A percentile compares a stretch with the other conserved stretches of the same genome.
These are phyloP conservation scores for Chaetomium globosum DNA, from an alignment of 2,329 filamentous ascomycete species.

Conservation along the genomic window DNA sequence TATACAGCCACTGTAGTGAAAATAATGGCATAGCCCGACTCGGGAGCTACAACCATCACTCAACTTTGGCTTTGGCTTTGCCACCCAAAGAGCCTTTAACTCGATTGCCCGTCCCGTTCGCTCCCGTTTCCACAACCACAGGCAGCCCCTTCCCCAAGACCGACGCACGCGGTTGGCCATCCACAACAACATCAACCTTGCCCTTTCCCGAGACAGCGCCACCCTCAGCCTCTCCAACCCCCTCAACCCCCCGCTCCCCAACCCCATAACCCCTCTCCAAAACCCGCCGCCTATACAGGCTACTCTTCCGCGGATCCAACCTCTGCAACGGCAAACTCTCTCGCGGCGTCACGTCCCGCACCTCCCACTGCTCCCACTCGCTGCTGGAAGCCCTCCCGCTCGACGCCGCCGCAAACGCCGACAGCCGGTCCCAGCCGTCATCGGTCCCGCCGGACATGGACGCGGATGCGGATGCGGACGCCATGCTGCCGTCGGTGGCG, in stretches of 20 bases:
- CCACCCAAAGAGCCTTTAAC: background rate
- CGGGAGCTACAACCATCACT: background rate
- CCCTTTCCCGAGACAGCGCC: background rate
- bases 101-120: background rate
- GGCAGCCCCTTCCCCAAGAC: background rate
- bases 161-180: background rate
- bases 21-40: background rate
- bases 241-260: background rate
- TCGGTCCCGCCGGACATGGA: too few species aligned
- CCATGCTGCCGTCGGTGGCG: too few species aligned
- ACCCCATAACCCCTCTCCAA: background rate
- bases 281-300: background rate
- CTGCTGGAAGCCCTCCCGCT: background rate
- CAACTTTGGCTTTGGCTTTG: background rate
- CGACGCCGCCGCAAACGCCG: too few species aligned
- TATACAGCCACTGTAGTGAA: background rate
- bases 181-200: background rate
- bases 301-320: background rate
- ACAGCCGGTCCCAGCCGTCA: background rate
- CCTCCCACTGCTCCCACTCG: background rate
- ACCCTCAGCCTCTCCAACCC: background rate
- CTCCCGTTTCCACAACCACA: background rate
- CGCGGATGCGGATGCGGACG: too few species aligned
- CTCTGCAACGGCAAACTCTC: background rate
- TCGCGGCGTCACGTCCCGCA: background rate